Conservation (phyloP, 1,139 yeast species). For the Candida neerlandica region DNA sequence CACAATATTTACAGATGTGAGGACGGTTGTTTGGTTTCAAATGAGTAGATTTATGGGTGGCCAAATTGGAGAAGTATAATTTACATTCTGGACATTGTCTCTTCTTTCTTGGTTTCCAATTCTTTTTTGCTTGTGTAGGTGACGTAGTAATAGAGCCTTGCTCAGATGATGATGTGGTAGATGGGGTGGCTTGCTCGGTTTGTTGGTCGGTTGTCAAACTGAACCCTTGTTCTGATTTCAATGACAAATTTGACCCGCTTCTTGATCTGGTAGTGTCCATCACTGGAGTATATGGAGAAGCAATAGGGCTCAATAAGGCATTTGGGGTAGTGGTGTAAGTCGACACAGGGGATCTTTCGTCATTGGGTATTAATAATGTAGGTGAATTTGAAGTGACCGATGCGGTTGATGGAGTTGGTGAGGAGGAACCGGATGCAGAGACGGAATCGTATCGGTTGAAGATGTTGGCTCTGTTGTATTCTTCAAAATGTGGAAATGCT, state of each 20-base stretch:
- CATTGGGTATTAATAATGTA: constrained; percentile 12
- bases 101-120: constrained; percentile 65
- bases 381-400: constrained; percentile 12
- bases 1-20: constrained; percentile 74
- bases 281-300: constrained; percentile 13
- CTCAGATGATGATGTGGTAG: constrained; percentile 5
- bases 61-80: constrained; percentile 73
- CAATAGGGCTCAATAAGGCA: constrained; percentile 14
- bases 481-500: constrained; percentile 16
- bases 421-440: constrained; percentile 3
- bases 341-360: constrained; percentile 2
- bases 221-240: constrained; percentile 6
- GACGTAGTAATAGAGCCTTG: constrained; percentile 10
- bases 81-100: constrained; percentile 85
- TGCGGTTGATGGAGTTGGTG: constrained; percentile 8
- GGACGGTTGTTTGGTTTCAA: constrained; percentile 74
- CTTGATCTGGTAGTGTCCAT: constrained; percentile 10
- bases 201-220: neutral
- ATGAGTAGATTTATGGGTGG: constrained; percentile 86
- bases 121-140: constrained; percentile 16
- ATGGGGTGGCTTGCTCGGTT: neutral
- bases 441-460: constrained; percentile 3
- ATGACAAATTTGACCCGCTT: constrained; percentile 14
- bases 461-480: constrained; percentile 1
- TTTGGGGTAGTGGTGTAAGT: constrained; percentile 1